Conservation (phyloP, 257 asterid genomes). For the Phtheirospermum japonicum region DNA sequence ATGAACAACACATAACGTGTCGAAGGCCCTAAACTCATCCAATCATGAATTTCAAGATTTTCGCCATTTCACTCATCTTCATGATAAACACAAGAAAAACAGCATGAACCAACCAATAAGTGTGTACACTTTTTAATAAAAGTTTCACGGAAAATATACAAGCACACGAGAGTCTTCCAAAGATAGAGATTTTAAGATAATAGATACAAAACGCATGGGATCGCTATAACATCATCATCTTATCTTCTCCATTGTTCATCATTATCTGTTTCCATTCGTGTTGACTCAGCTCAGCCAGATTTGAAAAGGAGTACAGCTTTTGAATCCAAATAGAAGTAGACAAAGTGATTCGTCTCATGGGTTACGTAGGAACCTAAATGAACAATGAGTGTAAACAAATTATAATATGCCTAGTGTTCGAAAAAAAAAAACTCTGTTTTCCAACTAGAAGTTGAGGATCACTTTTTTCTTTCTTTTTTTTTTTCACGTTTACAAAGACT, state of each 20-base stretch:
- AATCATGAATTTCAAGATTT: background rate
- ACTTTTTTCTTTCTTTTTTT: background rate
- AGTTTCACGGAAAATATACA: constrained; percentile 48
- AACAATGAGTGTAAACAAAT: constrained; percentile 18
- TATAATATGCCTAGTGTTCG: background rate
- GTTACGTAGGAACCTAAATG: constrained; percentile 89
- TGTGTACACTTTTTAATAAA: constrained; percentile 12
- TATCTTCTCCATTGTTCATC: constrained; percentile 23
- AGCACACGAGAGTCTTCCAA: constrained; percentile 38
- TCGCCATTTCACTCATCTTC: constrained; percentile 2
- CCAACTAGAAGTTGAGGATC: background rate
- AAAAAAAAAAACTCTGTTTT: background rate
- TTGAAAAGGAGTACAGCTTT: constrained; percentile 94
- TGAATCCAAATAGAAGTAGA: constrained; percentile 95
- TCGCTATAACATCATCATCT: constrained; percentile 29
- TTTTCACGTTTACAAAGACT: background rate
- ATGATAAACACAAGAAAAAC: constrained; percentile 20
- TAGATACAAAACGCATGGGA: constrained; percentile 46
- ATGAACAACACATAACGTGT: background rate
- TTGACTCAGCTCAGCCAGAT: constrained; percentile 66
- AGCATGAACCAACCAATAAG: constrained; percentile 1
- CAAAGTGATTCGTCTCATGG: constrained; percentile 97
- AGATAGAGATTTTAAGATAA: constrained; percentile 32
- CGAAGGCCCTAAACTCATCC: background rate
- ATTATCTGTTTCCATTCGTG: constrained; percentile 23